Conservation (phyloP, 2,329 filamentous ascomycete species). For the Trichophyton verrucosum region DNA sequence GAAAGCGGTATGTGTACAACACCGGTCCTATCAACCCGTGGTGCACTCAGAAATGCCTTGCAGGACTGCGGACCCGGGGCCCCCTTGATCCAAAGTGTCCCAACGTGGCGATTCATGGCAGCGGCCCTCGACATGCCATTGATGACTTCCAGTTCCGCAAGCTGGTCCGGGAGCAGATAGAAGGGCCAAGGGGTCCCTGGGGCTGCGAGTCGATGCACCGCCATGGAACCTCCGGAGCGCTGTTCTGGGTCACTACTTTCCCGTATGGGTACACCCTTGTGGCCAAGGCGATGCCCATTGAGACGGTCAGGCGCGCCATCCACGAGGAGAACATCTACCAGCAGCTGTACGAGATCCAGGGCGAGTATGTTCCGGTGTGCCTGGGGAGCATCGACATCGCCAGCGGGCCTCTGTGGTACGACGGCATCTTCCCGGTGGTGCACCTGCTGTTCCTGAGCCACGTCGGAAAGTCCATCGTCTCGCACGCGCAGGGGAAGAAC, state of each 20-base stretch:
- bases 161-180: slow-evolving; percentile 7
- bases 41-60: slow-evolving; percentile 32
- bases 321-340: slow-evolving; percentile 14
- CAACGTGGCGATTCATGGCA: slow-evolving; percentile 27
- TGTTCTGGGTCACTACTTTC: slow-evolving; percentile 16
- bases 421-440: too few relatives aligned
- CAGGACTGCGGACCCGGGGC: slow-evolving; percentile 22
- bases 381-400: too few relatives aligned
- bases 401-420: neutral
- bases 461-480: too few relatives aligned
- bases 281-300: slow-evolving; percentile 13
- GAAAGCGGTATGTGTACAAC: neutral
- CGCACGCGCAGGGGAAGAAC: too few relatives aligned
- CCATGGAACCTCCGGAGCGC: slow-evolving; percentile 14
- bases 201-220: slow-evolving; percentile 14
- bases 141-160: slow-evolving; percentile 7
- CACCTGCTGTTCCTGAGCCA: too few relatives aligned
- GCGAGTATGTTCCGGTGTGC: slow-evolving; percentile 12
- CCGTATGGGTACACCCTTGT: slow-evolving; percentile 16
- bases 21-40: slow-evolving; percentile 15
- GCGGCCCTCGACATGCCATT: slow-evolving; percentile 8
- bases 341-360: slow-evolving; percentile 12
- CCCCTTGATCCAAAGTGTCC: slow-evolving; percentile 27
- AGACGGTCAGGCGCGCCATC: slow-evolving; percentile 4
- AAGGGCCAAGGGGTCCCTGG: slow-evolving; percentile 4